Evolutionary conservation across 2,329 filamentous ascomycete genomes (phyloP), one percentile per base, ranked within the genome.

Genomic region (Colletotrichum echinochloae): DNA sequence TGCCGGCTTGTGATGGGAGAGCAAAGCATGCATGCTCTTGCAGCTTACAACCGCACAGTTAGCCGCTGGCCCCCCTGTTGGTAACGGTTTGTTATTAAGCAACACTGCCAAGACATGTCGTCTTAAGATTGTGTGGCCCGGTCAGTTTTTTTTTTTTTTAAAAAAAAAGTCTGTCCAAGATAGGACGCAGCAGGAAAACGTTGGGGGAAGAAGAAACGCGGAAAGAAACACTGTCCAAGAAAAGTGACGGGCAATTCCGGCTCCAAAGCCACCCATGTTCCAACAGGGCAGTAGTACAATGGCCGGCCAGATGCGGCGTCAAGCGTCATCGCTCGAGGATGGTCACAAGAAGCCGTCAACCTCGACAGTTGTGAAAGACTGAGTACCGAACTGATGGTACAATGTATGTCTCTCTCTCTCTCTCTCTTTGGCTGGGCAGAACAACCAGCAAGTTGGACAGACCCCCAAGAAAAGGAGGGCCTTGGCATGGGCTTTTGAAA

Each of bases 1-100:
- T 56, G 20, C 33, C 60, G 26, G 52, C 30, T n/a, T 49, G 44
- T 51, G 61, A 64, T 20, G 18, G 60, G n/a, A 33, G 39, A 35
- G 18, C 51, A 16, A 33, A 44, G 41, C 33, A 37, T 9, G 16
- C 18, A 37, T 9, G 9, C 18, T 28, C 52, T 26, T 64, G 65
- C 52, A 59, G 44, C 44, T 23, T 51, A 33, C 30, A 28, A 23
- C 37, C 37, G 46, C 35, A 52, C 28, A 48, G 60, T 9, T n/a
- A 39, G 51, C 8, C 46, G 59, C 44, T 33, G 51, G 49, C 33
- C 18, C 4, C 18, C 12, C 51, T 20, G 33, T 37, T 23, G 30
- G 5, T n/a, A n/a, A n/a, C n/a, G 18, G 18, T 20, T 37, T 11
- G 20, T 35, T 26, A 44, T 16, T 5, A 33, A 35, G 39, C 39